Percentiles rank a stretch among this genome's conserved stretches.
These are phyloP conservation scores for Vanderwaltozyma tropicalis DNA, from an alignment of 805 yeast species.

Conservation along the genomic window DNA sequence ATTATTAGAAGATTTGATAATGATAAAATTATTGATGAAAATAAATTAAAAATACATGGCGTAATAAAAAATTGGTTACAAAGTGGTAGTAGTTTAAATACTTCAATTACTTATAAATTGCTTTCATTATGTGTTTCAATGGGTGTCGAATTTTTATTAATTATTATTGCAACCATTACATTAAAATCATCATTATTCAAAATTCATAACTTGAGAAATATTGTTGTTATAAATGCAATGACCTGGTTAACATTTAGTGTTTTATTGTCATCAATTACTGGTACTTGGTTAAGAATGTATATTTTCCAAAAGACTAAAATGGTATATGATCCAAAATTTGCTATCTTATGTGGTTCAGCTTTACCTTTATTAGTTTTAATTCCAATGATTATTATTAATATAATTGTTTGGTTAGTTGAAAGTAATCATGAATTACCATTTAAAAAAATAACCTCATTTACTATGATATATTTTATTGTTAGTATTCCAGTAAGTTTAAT, in stretches of 20 bases:
- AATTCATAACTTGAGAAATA: constrained; percentile 58
- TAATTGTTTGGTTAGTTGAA: constrained; percentile 65
- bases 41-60: too few species aligned
- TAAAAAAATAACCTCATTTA: constrained; percentile 53
- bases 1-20: neutral
- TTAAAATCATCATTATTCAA: constrained; percentile 49
- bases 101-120: constrained; percentile 31
- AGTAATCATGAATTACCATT: constrained; percentile 73
- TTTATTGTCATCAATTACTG: constrained; percentile 61
- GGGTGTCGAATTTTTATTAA: constrained; percentile 64
- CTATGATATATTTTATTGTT: constrained; percentile 50
- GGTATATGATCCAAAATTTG: constrained; percentile 11
- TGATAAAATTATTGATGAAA: neutral
- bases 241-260: constrained; percentile 60
- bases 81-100: constrained; percentile 37
- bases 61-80: constrained; percentile 32
- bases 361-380: constrained; percentile 40
- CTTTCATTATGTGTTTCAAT: constrained; percentile 49
- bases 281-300: constrained; percentile 38
- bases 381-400: constrained; percentile 46
- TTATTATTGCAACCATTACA: constrained; percentile 49
- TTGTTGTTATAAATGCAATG: constrained; percentile 51
- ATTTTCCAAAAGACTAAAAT: constrained; percentile 1
- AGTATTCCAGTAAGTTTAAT: constrained; percentile 65
- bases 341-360: constrained; percentile 39